These are phyloP conservation scores for Prunus mira DNA, from an alignment of 306 rosid genomes.

Conservation along the genomic window DNA sequence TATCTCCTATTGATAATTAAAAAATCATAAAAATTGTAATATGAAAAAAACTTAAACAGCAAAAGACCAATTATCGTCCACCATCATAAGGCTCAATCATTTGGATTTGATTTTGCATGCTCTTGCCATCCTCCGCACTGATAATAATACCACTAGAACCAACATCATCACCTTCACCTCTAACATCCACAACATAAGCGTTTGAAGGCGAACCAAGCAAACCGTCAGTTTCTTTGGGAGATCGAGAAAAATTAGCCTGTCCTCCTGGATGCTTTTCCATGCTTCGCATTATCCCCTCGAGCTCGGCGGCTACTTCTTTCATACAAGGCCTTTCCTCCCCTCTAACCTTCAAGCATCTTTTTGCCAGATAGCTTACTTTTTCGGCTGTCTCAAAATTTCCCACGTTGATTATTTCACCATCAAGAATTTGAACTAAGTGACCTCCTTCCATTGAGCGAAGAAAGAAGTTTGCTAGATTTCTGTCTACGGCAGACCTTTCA, in stretches of 20 bases:
- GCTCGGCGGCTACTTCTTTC: background rate
- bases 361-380: background rate
- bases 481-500: background rate
- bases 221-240: background rate
- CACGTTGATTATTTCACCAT: background rate
- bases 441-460: background rate
- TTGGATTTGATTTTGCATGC: conserved; percentile 7
- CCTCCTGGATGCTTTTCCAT: too few species aligned
- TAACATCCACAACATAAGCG: background rate
- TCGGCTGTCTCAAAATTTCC: background rate
- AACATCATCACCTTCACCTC: background rate
- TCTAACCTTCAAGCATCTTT: background rate
- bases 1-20: too few species aligned
- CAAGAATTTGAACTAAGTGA: background rate
- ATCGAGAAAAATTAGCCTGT: background rate
- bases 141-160: background rate
- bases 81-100: background rate
- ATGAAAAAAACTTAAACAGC: too few species aligned
- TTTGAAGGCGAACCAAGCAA: background rate
- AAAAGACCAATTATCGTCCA: background rate
- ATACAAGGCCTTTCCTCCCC: background rate
- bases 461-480: background rate
- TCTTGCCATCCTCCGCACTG: background rate
- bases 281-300: background rate
- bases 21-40: too few species aligned